These are phyloP conservation scores for Silene vulgaris DNA, from an alignment of 179 eudicot genomes.

Conservation along the genomic window DNA sequence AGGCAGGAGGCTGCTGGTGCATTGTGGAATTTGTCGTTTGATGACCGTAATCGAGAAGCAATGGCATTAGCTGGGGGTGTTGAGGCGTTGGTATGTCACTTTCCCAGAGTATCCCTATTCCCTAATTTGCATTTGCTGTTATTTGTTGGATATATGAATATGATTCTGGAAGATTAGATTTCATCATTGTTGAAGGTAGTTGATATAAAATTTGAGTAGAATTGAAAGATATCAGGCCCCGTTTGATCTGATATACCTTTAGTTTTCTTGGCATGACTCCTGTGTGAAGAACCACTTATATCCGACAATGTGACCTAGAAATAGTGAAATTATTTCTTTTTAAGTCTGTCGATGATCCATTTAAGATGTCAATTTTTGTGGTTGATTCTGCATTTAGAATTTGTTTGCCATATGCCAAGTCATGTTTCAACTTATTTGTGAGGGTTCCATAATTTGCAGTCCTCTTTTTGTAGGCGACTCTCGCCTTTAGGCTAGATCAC, in stretches of 20 bases:
- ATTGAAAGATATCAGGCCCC: not conserved
- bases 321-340: not conserved
- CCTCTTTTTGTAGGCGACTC: constrained; percentile 10
- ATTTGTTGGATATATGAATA: not conserved
- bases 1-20: constrained; percentile 48
- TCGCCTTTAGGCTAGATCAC: too few species aligned
- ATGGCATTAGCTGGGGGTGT: constrained; percentile 94
- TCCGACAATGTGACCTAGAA: not conserved
- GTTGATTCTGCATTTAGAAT: not conserved
- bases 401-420: not conserved
- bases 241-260: not conserved
- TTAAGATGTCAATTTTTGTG: not conserved
- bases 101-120: not conserved
- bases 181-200: constrained; percentile 7
- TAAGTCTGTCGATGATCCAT: not conserved
- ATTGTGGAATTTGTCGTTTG: constrained; percentile 94
- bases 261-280: too few species aligned
- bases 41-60: constrained; percentile 94
- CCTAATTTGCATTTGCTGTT: not conserved
- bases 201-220: not conserved
- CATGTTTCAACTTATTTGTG: constrained; percentile 6
- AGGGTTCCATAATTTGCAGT: not conserved
- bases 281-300: not conserved
- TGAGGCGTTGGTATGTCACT: constrained; percentile 85
- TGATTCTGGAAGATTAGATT: not conserved